phyloP scores from a whole-genome alignment of 1,139 yeast species.

The Eremothecium coryli region DNA sequence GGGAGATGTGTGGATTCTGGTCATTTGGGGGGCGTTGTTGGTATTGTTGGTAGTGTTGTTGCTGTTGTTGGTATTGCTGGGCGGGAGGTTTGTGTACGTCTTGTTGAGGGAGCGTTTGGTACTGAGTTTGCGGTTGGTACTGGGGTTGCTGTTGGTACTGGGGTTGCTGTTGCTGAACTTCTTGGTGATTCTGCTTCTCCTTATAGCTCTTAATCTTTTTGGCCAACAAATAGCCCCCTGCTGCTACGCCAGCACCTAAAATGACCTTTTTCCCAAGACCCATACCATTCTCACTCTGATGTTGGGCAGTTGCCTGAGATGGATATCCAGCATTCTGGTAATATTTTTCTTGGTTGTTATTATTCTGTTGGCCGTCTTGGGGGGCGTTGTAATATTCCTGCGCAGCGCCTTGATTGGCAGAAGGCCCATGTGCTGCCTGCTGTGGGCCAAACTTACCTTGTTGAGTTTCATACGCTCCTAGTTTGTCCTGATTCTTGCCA shows the following conservation, averaged over 20 bases:
- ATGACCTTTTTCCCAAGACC: background rate
- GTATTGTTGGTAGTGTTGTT: background rate
- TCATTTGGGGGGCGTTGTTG: too few relatives aligned
- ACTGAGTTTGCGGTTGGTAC: background rate
- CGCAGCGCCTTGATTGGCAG: background rate
- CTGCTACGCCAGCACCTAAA: constrained; percentile 1
- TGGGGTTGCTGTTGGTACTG: background rate
- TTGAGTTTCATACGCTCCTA: background rate
- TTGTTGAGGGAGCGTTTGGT: background rate
- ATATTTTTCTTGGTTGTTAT: too few relatives aligned
- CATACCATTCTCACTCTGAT: background rate
- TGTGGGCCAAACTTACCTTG: background rate
- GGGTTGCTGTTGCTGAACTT: background rate
- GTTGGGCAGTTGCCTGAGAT: too few relatives aligned
- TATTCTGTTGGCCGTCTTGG: background rate
- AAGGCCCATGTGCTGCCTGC: background rate
- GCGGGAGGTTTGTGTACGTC: background rate
- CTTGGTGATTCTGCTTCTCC: background rate
- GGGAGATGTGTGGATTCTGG: too few relatives aligned
- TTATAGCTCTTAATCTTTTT: background rate
- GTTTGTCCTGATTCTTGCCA: background rate
- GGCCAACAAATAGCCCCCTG: constrained; percentile 1
- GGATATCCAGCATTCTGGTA: too few relatives aligned
- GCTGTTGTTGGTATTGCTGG: background rate
- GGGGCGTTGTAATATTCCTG: background rate